Evolutionary conservation across 352 stramenopile species (phyloP).

Genomic region (Thalassiosira pacifica): DNA sequence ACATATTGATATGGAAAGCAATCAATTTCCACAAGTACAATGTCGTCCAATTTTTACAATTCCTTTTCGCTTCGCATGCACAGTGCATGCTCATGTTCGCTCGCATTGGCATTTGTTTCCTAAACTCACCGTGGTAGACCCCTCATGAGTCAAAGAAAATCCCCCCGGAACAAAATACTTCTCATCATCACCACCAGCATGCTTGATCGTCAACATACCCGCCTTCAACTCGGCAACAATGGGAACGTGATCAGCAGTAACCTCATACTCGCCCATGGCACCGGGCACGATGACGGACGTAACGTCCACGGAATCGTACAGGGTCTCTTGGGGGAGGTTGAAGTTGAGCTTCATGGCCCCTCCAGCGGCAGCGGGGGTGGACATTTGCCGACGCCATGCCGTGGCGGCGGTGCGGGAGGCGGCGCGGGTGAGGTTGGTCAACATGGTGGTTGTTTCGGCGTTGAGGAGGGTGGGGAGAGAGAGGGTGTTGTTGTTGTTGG

Average conservation of each 20-base stretch:
- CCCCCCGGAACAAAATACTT: slow-evolving; percentile 98
- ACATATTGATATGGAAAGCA: no score
- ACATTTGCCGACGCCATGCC: slow-evolving; percentile 19
- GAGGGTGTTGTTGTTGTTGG: no score
- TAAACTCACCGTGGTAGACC: slow-evolving; percentile 91
- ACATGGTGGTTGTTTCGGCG: slow-evolving; percentile 43
- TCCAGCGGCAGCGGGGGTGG: slow-evolving; percentile 23
- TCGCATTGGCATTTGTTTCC: background rate
- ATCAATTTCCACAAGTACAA: no score
- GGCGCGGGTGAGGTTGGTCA: slow-evolving; percentile 39
- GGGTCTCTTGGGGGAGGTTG: slow-evolving; percentile 86
- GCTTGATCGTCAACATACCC: slow-evolving; percentile 91
- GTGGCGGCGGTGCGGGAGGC: slow-evolving; percentile 17
- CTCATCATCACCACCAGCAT: slow-evolving; percentile 87
- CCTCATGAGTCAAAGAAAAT: slow-evolving; percentile 96
- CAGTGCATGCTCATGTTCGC: no score
- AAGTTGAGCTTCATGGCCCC: slow-evolving; percentile 71
- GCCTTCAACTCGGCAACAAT: slow-evolving; percentile 98
- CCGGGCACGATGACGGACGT: slow-evolving; percentile 95
- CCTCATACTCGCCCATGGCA: slow-evolving; percentile 96
- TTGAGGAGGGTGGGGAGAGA: background rate
- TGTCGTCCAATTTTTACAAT: no score
- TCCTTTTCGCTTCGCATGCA: no score
- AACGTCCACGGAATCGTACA: slow-evolving; percentile 87
- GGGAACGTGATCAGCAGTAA: slow-evolving; percentile 96